These are phyloP conservation scores for Saccharomycopsis crataegensis DNA, from an alignment of 1,139 yeast genomes.

Conservation along the genomic window DNA sequence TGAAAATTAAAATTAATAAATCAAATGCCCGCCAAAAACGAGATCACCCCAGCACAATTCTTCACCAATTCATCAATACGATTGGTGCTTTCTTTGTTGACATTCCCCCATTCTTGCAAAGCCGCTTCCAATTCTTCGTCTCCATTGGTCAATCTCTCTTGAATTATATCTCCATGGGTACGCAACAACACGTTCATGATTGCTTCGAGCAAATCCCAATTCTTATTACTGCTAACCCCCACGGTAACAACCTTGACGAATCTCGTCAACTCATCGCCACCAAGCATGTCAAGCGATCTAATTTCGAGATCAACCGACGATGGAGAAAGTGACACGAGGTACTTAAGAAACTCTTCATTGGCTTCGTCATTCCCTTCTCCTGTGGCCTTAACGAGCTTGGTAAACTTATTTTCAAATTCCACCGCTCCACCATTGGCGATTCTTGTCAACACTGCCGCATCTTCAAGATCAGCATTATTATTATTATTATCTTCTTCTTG, in stretches of 20 bases:
- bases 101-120: conserved; percentile 43
- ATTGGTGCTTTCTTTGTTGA: conserved; percentile 37
- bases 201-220: conserved; percentile 72
- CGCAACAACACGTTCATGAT: conserved; percentile 67
- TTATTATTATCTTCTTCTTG: conserved; percentile 12
- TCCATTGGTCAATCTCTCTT: conserved; percentile 36
- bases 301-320: conserved; percentile 79
- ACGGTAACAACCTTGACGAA: conserved; percentile 59
- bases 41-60: conserved; percentile 75
- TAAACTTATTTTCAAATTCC: conserved; percentile 32
- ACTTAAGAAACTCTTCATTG: conserved; percentile 38
- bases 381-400: conserved; percentile 38
- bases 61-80: conserved; percentile 64
- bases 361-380: conserved; percentile 33
- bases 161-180: conserved; percentile 77
- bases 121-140: conserved; percentile 32
- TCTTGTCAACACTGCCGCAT: conserved; percentile 16
- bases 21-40: too few relatives aligned
- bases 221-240: conserved; percentile 49
- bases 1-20: too few relatives aligned
- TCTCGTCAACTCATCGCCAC: conserved; percentile 44
- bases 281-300: conserved; percentile 59
- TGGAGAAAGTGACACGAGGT: conserved; percentile 63
- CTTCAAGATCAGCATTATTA: conserved; percentile 22
- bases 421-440: conserved; percentile 18